Evolutionary conservation across 2,329 filamentous ascomycete genomes (phyloP), one percentile per base, ranked within the genome.

Genomic region (Exserohilum turcica): DNA sequence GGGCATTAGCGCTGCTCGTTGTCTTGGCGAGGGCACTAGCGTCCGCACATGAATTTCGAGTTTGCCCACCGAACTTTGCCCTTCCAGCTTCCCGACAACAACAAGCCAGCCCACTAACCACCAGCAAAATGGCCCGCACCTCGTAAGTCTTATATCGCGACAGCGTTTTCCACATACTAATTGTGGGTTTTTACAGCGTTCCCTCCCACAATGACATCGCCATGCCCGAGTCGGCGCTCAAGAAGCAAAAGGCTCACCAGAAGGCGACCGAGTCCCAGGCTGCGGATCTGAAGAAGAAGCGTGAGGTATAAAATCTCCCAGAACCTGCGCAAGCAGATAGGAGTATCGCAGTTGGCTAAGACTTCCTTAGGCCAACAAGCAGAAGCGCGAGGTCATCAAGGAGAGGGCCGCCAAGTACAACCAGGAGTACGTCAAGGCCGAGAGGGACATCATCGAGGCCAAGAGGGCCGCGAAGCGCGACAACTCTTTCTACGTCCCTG

Each of bases 221-320:
- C 79, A 92, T 97, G 78, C 94, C 94, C 74, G 94, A 99, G 91
- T 97, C 94, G 75, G 89, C 97, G 76, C 89, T 99, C 80, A 99
- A 99, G 91, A 99, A 99, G 91, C 91, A 94, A 85, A 99, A 99
- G 92, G 91, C 86, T 80, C 92, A 97, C 84, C 92, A 97, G 87
- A 96, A 97, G 89, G 91, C 92, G 79, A 89, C 91, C 80, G 92
- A 94, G 79, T 89, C 91, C 82, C 89, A 88, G 78, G 80, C 84
- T 69, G 86, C 90, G 66, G 89, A 91, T 74, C 77, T 86, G 69
- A 85, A 92, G 82, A 90, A 96, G 86, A 90, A 87, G 81, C 95
- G 94, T 89, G 84, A 92, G 93, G 92, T 91, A 91, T 96, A 64
- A 65, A 51, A 54, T 66, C 69, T 73, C 71, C 70, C 68, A 60